Evolutionary conservation across 2,329 filamentous ascomycete genomes (phyloP), one percentile per base, ranked within the genome.

Genomic region (Sclerotinia subarctica): DNA sequence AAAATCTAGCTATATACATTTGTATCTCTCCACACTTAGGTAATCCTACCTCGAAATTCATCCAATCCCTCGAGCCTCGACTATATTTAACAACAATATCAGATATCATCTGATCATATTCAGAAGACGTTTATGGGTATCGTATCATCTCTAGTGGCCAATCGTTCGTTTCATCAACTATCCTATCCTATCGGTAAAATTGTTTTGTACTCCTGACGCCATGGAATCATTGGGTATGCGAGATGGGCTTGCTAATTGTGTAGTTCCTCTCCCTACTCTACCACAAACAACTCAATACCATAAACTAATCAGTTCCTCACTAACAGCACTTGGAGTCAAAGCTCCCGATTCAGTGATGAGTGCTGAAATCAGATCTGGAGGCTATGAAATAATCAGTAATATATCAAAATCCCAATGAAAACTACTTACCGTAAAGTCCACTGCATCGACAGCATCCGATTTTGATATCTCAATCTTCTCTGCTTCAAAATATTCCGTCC

Each of bases 271-370:
- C 21, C 29, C 11, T 38, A 42, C 11, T 15, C 3, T 51, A 38
- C 38, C 15, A 17, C 59, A 26, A 51, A 17, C 46, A 26, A 51
- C 59, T 76, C 73, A 76, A 66, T 72, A 75, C 73, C 73, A 77
- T 49, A 78, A 70, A 66, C 73, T 77, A 73, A 91, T 88, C 56
- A 92, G 80, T 77, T 90, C 86, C 74, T 91, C 88, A 68, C 88
- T 88, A 46, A 91, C 89, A 35, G 89, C 89, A 68, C 85, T 87
- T 0, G 90, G 88, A 54, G 89, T 85, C 72, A 91, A 84, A 60
- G 92, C 86, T 57, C 90, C 90, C 63, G 87, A 88, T 77, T 94
- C 91, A 0, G 90, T 93, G 73, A 93, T 90, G 73, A 93, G 86
- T 42, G 88, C 89, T 13, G 88, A 88, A 70, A 93, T 89, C 46